phyloP scores from a whole-genome alignment of 768 basidiomycete species.

The Tricholoma saponaceum region DNA sequence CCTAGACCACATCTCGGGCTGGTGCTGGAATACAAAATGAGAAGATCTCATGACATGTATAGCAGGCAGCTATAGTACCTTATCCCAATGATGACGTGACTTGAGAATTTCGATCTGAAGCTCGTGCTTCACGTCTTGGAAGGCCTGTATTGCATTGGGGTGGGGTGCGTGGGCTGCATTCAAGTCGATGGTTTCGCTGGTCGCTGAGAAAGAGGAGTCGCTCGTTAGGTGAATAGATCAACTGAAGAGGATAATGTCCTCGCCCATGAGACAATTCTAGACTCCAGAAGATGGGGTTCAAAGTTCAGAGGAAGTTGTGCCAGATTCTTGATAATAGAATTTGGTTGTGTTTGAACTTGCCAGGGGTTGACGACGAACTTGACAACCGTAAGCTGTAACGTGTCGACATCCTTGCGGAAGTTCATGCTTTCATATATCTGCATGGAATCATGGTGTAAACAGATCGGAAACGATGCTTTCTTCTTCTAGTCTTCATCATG shows the following conservation, averaged over 20 bases:
- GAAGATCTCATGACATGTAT: neutral
- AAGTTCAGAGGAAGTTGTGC: too few species aligned
- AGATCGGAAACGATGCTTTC: too few species aligned
- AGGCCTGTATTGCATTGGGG: slow-evolving; percentile 60
- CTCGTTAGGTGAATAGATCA: neutral
- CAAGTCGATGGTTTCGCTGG: slow-evolving; percentile 50
- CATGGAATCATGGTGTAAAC: too few species aligned
- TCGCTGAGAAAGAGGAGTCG: slow-evolving; percentile 33
- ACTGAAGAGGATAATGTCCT: neutral
- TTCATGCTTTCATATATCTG: too few species aligned
- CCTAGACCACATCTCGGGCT: slow-evolving; percentile 68
- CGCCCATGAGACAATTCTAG: too few species aligned
- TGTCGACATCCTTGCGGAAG: too few species aligned
- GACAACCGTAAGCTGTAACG: too few species aligned
- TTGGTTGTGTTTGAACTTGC: too few species aligned
- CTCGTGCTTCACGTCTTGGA: slow-evolving; percentile 43
- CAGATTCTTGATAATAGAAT: too few species aligned
- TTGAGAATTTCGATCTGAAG: slow-evolving; percentile 67
- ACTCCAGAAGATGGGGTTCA: too few species aligned
- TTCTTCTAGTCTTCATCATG: too few species aligned
- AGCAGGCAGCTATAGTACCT: slow-evolving; percentile 6
- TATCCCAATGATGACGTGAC: slow-evolving; percentile 68
- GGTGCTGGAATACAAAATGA: slow-evolving; percentile 33
- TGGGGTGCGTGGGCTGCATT: slow-evolving; percentile 60
- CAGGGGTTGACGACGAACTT: too few species aligned